Conservation (phyloP, 2,329 filamentous ascomycete species). For the Cordyceps fumosorosea region DNA sequence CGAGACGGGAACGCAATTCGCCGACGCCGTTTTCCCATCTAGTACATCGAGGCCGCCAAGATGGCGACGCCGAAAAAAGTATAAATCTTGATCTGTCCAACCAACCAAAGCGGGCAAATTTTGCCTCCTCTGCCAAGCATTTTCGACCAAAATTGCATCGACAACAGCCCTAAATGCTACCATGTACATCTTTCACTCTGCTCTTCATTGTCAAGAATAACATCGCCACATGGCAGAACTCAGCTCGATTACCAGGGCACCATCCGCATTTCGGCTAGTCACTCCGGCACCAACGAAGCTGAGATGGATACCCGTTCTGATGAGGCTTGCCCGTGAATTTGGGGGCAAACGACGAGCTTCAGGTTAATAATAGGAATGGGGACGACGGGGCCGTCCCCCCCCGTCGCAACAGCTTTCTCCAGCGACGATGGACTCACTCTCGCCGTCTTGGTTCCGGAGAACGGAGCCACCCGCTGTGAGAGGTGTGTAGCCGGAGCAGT, state of each 20-base stretch:
- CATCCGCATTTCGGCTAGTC: not conserved
- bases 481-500: not conserved
- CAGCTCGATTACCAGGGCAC: not conserved
- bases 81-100: too few relatives aligned
- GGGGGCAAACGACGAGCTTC: not conserved
- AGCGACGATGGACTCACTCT: not conserved
- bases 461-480: not conserved
- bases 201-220: not conserved
- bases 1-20: too few relatives aligned
- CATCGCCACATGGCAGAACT: not conserved
- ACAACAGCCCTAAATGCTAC: not conserved
- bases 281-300: not conserved
- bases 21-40: too few relatives aligned
- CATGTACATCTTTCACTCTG: not conserved
- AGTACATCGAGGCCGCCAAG: not conserved
- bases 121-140: not conserved
- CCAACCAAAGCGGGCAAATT: too few relatives aligned
- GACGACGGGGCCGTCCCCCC: not conserved
- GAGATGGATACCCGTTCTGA: not conserved
- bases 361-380: slow-evolving; percentile 7
- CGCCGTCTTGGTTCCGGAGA: not conserved
- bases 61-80: not conserved
- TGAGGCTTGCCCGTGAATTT: not conserved
- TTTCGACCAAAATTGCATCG: not conserved
- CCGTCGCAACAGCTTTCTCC: not conserved